phyloP scores from a whole-genome alignment of 2,329 filamentous ascomycete genomes.

The Cladosporium cucumerinum region DNA sequence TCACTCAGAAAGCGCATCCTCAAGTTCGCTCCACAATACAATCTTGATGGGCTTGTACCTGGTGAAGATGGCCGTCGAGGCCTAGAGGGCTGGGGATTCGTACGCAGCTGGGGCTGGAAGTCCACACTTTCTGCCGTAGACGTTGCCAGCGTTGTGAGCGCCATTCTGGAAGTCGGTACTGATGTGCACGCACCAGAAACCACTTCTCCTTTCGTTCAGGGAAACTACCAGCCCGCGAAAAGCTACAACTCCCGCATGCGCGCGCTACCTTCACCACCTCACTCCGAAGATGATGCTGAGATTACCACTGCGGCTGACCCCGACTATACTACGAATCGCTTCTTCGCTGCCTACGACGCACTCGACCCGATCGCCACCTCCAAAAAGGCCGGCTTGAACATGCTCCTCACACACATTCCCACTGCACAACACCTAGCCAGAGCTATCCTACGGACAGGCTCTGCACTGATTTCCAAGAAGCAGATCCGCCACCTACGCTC shows the following conservation, averaged over 20 bases:
- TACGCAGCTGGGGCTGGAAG: slow-evolving; percentile 96
- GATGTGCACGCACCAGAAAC: slow-evolving; percentile 21
- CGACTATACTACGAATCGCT: slow-evolving; percentile 50
- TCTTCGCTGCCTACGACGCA: slow-evolving; percentile 59
- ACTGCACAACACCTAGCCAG: slow-evolving; percentile 86
- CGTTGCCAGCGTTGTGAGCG: slow-evolving; percentile 86
- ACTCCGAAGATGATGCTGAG: slow-evolving; percentile 31
- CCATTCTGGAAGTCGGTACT: slow-evolving; percentile 81
- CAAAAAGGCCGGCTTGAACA: slow-evolving; percentile 59
- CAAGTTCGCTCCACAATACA: slow-evolving; percentile 89
- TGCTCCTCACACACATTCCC: slow-evolving; percentile 71
- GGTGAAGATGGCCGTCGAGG: slow-evolving; percentile 62
- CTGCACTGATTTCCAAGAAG: slow-evolving; percentile 84
- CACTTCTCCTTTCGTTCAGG: slow-evolving; percentile 15
- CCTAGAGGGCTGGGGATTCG: slow-evolving; percentile 95
- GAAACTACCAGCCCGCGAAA: slow-evolving; percentile 17
- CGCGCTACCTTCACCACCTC: slow-evolving; percentile 33
- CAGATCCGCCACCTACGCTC: slow-evolving; percentile 89
- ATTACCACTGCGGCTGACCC: slow-evolving; percentile 34
- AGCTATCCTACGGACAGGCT: slow-evolving; percentile 90
- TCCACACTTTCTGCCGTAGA: slow-evolving; percentile 91
- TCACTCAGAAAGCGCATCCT: slow-evolving; percentile 79
- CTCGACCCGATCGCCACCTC: slow-evolving; percentile 45
- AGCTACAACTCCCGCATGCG: slow-evolving; percentile 30
- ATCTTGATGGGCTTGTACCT: slow-evolving; percentile 88